A percentile compares a stretch with the other conserved stretches of the same genome.
Conservation (phyloP, 2,329 filamentous ascomycete species). For the Aspergillus arachidicola region DNA sequence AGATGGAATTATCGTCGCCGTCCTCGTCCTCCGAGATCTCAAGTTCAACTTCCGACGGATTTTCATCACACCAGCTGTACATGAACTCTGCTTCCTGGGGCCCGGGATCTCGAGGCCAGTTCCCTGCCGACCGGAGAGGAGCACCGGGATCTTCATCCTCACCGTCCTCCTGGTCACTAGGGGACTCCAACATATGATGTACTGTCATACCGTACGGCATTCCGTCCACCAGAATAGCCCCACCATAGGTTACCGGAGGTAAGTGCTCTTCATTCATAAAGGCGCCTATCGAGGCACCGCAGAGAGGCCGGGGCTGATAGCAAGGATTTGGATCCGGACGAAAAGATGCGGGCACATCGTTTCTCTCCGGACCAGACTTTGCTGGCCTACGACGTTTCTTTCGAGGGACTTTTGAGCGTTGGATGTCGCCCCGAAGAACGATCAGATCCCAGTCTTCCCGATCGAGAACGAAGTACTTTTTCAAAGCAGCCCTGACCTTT, state of each 20-base stretch:
- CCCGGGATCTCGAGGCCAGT: constrained; percentile 30
- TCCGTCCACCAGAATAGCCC: constrained; percentile 80
- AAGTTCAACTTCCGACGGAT: constrained; percentile 45
- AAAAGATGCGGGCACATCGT: constrained; percentile 29
- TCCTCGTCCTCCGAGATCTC: constrained; percentile 59
- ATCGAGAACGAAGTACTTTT: constrained; percentile 60
- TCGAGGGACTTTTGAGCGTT: constrained; percentile 55
- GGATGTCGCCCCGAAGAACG: constrained; percentile 61
- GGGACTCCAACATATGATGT: constrained; percentile 85
- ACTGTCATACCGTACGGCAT: constrained; percentile 92
- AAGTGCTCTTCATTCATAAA: constrained; percentile 84
- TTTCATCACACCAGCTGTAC: constrained; percentile 43
- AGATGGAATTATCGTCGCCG: constrained; percentile 43
- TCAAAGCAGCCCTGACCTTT: constrained; percentile 60
- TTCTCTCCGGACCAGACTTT: constrained; percentile 29
- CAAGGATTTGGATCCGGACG: constrained; percentile 62
- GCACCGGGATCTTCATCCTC: constrained; percentile 38
- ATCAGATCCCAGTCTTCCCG: constrained; percentile 60
- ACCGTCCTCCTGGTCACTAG: constrained; percentile 57
- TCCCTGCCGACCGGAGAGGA: constrained; percentile 51
- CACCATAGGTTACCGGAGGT: constrained; percentile 88
- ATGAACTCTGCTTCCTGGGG: constrained; percentile 34
- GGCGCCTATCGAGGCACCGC: constrained; percentile 90
- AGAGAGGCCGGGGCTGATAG: constrained; percentile 76
- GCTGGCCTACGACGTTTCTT: constrained; percentile 44